Base-by-base conservation (phyloP, 1,284 basidiomycete genomes). In the Trichosporon sp. region DNA sequence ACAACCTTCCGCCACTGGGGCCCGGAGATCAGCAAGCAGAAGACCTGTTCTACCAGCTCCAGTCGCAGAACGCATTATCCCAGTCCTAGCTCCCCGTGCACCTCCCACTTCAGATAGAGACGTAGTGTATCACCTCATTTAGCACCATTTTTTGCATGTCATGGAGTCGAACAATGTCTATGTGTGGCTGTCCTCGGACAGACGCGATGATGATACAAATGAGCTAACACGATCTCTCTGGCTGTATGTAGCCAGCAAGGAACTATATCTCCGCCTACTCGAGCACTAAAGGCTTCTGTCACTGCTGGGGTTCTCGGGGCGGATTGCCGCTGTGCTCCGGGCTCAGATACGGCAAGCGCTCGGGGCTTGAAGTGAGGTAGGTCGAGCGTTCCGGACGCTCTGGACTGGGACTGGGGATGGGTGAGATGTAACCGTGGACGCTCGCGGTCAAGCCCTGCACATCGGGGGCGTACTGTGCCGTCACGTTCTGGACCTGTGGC, bases 61-160 rank as follows among this genome's bases (percentile, higher is more conserved):
- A 65, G 46, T 65, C 68, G 16, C 74, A 76, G 62, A 77, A 77
- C 37, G 33, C 70, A 7, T 44, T 70, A 19, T 66, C 69, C 19
- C 29, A 36, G 37, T 91, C 54, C 90, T 59, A 59, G 44, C 34
- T n/a, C n/a, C 10, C 27, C 14, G 27, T 14, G 3, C 23, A 1
- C 9, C 7, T 25, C 31, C 49, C n/a, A 13, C 16, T 13, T 16
- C 49, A 31, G 49, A 29, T 52, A 52, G 46, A 25, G 46, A n/a
- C 25, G 27, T n/a, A 54, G 27, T 54, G 49, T 54, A 29, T 29
- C 31, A 29, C 49, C 29, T 16, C 49, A 29, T 44, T n/a, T n/a
- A n/a, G n/a, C n/a, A n/a, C n/a, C n/a, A n/a, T n/a, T n/a, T 34
- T 33, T 58, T 58, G 33, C 23, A 27, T 58, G 56, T 57, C 21